Percentiles rank a stretch among this genome's conserved stretches.
Conservation (phyloP, 169 alveolate species). For the Fabrea salina region DNA sequence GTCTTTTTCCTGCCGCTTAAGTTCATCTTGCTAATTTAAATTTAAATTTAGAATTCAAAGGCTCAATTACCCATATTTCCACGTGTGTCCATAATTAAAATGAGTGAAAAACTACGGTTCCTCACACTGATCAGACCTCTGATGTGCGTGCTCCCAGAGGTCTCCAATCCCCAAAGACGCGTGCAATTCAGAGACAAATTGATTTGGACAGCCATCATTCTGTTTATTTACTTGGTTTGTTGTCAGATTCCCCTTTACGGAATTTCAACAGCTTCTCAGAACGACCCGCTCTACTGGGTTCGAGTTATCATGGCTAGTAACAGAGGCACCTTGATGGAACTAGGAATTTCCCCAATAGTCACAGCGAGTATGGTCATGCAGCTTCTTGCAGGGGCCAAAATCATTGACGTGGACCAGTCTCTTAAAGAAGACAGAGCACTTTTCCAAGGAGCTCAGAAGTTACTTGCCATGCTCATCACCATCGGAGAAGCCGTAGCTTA, state of each 20-base stretch:
- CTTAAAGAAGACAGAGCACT: constrained; percentile 97
- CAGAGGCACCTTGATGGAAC: constrained; percentile 99
- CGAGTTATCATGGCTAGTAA: constrained; percentile 98
- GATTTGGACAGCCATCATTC: constrained; percentile 97
- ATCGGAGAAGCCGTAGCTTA: constrained; percentile 99
- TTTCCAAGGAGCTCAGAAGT: constrained; percentile 95
- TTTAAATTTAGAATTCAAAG: no score
- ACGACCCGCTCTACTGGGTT: constrained; percentile 99
- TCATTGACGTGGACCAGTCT: constrained; percentile 97
- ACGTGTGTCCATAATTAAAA: no score
- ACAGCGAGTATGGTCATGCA: constrained; percentile 99
- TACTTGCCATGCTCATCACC: constrained; percentile 97
- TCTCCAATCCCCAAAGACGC: constrained; percentile 93
- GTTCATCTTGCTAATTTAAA: no score
- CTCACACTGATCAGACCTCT: constrained; percentile 95
- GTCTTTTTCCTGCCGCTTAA: no score
- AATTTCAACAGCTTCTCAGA: constrained; percentile 91
- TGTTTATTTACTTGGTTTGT: constrained; percentile 95
- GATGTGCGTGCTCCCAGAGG: constrained; percentile 97
- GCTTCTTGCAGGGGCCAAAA: constrained; percentile 98
- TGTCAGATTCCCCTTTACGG: constrained; percentile 99
- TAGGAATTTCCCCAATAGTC: constrained; percentile 98
- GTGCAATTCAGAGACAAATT: constrained; percentile 94
- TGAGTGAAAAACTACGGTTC: constrained; percentile 84
- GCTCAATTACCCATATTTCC: no score